Evolutionary conservation across 2,329 filamentous ascomycete genomes (phyloP).

Genomic region (Talaromyces islandicus): DNA sequence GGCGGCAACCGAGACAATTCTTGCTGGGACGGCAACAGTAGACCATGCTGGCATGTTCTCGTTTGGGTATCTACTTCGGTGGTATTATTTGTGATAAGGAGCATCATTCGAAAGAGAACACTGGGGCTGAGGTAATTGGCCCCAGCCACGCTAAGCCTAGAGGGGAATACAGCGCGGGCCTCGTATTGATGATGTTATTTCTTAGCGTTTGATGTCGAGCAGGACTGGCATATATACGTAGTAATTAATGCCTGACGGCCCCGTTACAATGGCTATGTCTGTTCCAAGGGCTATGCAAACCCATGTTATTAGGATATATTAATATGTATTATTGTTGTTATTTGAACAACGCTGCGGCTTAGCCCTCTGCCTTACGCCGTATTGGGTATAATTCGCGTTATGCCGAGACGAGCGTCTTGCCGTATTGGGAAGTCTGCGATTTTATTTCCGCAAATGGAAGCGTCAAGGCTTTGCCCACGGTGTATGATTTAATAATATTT

Average conservation of each 20-base stretch:
- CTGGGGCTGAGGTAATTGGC: background rate
- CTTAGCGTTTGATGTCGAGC: no score
- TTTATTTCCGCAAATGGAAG: background rate
- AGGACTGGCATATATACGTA: no score
- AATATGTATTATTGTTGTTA: no score
- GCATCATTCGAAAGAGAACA: no score
- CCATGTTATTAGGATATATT: no score
- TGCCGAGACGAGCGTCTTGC: background rate
- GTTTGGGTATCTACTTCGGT: constrained; percentile 16
- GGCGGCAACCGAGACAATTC: constrained; percentile 19
- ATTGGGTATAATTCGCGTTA: no score
- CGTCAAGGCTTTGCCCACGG: background rate
- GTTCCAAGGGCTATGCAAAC: background rate
- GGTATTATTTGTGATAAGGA: no score
- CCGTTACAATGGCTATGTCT: background rate
- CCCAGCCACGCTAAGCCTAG: background rate
- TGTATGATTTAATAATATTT: background rate
- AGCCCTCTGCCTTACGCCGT: no score
- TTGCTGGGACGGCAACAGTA: constrained; percentile 21
- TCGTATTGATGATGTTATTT: background rate
- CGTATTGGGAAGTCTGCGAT: background rate
- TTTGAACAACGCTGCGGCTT: background rate
- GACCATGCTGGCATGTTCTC: constrained; percentile 14
- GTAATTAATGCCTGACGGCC: background rate
- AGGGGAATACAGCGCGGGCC: background rate